These are phyloP conservation scores for Podospora sp. DNA, from an alignment of 495 filamentous ascomycete genomes.

Conservation along the genomic window DNA sequence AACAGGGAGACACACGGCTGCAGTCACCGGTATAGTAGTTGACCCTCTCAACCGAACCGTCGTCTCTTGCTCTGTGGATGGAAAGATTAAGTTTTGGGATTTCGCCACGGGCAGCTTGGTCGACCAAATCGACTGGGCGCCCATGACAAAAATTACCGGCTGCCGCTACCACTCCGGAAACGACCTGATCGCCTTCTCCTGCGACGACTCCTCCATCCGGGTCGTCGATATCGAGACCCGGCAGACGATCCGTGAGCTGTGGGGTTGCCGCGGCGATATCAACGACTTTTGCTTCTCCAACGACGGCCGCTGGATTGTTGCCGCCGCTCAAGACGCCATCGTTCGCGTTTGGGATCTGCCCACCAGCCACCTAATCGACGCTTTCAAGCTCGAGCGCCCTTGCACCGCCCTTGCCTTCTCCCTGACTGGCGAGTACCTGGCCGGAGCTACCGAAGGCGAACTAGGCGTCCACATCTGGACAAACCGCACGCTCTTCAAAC, in stretches of 20 bases:
- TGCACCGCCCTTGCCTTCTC: conserved; percentile 88
- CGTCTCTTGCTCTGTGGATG: conserved; percentile 85
- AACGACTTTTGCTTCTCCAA: conserved; percentile 90
- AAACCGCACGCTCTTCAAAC: conserved; percentile 85
- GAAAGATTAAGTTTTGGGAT: conserved; percentile 98
- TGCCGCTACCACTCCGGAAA: conserved; percentile 77
- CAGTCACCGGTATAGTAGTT: conserved; percentile 82
- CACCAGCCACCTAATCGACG: conserved; percentile 91
- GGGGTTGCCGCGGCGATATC: conserved; percentile 79
- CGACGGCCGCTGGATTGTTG: conserved; percentile 92
- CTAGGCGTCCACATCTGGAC: conserved; percentile 95
- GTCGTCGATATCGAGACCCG: conserved; percentile 90
- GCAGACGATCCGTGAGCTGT: conserved; percentile 87
- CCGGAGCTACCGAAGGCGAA: conserved; percentile 79
- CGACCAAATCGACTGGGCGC: conserved; percentile 83
- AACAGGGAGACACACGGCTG: conserved; percentile 70
- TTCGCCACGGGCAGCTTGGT: conserved; percentile 75
- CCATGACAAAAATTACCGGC: conserved; percentile 73
- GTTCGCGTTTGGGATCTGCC: conserved; percentile 94
- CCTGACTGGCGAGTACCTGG: conserved; percentile 85
- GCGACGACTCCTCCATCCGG: conserved; percentile 84
- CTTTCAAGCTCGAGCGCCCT: conserved; percentile 70
- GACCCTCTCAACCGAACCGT: conserved; percentile 82
- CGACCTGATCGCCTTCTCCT: conserved; percentile 86
- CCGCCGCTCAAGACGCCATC: conserved; percentile 78